Percentiles rank a stretch among this genome's conserved stretches.
phyloP scores from a whole-genome alignment of 768 basidiomycete species.

The Tylopilus vinaceipallidus region DNA sequence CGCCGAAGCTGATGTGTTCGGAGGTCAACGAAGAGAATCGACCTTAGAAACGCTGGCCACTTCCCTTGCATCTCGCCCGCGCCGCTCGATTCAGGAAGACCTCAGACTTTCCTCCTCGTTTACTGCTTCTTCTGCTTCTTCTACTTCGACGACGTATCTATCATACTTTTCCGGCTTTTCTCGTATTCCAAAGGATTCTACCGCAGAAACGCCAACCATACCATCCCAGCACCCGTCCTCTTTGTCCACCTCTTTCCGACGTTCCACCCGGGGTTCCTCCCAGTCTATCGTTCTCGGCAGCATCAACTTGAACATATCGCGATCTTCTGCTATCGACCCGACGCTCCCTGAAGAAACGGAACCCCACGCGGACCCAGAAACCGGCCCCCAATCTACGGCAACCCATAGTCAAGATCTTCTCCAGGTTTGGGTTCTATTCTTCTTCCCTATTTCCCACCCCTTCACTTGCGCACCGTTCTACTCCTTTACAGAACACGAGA shows the following conservation, averaged over 20 bases:
- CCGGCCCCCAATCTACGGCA: constrained; percentile 7
- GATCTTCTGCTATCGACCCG: constrained; percentile 19
- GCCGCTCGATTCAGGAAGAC: constrained; percentile 14
- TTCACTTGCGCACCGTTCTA: not conserved
- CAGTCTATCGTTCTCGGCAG: constrained; percentile 28
- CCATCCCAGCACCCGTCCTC: constrained; percentile 12
- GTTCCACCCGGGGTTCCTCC: constrained; percentile 18
- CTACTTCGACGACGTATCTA: constrained; percentile 20
- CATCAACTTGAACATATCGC: constrained; percentile 25
- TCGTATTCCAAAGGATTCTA: constrained; percentile 2
- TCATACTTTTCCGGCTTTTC: constrained; percentile 14
- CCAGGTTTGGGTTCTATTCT: constrained; percentile 22
- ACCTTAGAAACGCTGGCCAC: constrained; percentile 20
- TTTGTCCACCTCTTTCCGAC: constrained; percentile 22
- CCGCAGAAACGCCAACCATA: constrained; percentile 19
- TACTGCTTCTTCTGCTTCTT: constrained; percentile 19
- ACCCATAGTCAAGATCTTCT: constrained; percentile 30
- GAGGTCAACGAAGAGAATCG: constrained; percentile 15
- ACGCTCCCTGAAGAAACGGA: constrained; percentile 14
- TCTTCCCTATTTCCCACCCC: not conserved
- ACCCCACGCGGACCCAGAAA: constrained; percentile 5
- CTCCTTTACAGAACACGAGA: constrained; percentile 18
- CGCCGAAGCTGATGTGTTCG: constrained; percentile 25
- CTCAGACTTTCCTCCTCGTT: constrained; percentile 16
- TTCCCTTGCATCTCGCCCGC: constrained; percentile 25